Conservation (phyloP, 306 rosid genomes). For the Erythrophleum fordii region DNA sequence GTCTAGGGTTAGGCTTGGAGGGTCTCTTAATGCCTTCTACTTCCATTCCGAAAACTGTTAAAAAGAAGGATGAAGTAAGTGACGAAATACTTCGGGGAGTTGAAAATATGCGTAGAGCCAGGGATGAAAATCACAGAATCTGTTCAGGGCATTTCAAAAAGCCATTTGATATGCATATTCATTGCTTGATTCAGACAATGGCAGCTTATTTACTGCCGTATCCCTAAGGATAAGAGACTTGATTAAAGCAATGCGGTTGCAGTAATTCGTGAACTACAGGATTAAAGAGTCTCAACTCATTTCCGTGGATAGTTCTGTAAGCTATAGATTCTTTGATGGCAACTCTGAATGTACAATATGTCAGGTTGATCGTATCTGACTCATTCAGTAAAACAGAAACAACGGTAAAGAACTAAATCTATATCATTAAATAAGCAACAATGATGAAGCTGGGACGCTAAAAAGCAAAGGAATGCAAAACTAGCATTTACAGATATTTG, state of each 20-base stretch:
- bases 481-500: slow-evolving; percentile 30
- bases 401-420: not conserved
- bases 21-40: no score
- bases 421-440: slow-evolving; percentile 6
- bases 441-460: slow-evolving; percentile 16
- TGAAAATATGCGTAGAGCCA: no score
- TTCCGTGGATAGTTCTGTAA: slow-evolving; percentile 16
- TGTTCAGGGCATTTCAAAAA: not conserved
- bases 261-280: not conserved
- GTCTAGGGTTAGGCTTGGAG: no score
- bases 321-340: not conserved
- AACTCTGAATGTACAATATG: slow-evolving; percentile 26
- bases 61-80: no score
- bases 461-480: slow-evolving; percentile 6
- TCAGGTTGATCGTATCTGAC: not conserved
- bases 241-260: not conserved
- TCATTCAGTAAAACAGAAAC: slow-evolving; percentile 16
- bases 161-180: not conserved
- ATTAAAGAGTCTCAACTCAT: not conserved
- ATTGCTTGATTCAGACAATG: not conserved
- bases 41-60: no score
- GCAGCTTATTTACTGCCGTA: not conserved
- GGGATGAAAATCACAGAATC: not conserved
- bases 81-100: no score
- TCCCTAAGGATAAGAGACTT: not conserved